Percentiles rank a stretch among this genome's conserved stretches.
Evolutionary conservation across 2,329 filamentous ascomycete genomes (phyloP).

Genomic region (Celoporthe dispersa): DNA sequence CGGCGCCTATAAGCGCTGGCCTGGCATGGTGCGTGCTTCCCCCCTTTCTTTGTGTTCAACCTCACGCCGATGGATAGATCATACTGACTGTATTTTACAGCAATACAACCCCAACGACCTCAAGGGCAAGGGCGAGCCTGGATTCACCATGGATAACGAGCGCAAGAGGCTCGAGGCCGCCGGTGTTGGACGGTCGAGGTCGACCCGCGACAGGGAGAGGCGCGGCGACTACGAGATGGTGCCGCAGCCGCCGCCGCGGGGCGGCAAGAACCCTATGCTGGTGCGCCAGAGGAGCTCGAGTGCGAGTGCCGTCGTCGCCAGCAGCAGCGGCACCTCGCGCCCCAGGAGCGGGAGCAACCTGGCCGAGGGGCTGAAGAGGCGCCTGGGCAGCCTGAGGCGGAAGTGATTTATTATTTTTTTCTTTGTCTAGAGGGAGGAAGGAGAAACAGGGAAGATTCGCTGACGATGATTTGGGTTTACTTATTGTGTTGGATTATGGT

Average conservation of each 20-base stretch:
- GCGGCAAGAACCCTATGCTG: constrained; percentile 30
- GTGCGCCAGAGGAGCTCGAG: constrained; percentile 52
- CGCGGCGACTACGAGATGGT: constrained; percentile 55
- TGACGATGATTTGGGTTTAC: background rate
- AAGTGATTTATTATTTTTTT: constrained; percentile 31
- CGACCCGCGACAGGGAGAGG: constrained; percentile 38
- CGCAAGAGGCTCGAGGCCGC: constrained; percentile 61
- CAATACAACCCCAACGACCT: constrained; percentile 76
- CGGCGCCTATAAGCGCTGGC: constrained; percentile 78
- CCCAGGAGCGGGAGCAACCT: constrained; percentile 48
- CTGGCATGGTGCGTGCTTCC: constrained; percentile 66
- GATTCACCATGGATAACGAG: constrained; percentile 70
- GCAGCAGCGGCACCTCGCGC: constrained; percentile 37
- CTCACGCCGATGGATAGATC: background rate
- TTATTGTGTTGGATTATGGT: background rate
- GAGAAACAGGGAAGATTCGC: background rate
- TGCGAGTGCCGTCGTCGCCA: constrained; percentile 34
- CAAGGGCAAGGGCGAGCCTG: constrained; percentile 82
- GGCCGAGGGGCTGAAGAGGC: constrained; percentile 56
- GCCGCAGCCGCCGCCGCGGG: constrained; percentile 34
- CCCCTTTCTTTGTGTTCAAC: background rate
- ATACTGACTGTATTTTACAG: constrained; percentile 39
- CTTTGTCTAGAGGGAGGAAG: background rate
- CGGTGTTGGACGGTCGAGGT: constrained; percentile 34
- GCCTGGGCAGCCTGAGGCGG: constrained; percentile 57